A percentile compares a stretch with the other conserved stretches of the same genome.
phyloP scores from a whole-genome alignment of 2,329 filamentous ascomycete species.

The Helotiales sp. region DNA sequence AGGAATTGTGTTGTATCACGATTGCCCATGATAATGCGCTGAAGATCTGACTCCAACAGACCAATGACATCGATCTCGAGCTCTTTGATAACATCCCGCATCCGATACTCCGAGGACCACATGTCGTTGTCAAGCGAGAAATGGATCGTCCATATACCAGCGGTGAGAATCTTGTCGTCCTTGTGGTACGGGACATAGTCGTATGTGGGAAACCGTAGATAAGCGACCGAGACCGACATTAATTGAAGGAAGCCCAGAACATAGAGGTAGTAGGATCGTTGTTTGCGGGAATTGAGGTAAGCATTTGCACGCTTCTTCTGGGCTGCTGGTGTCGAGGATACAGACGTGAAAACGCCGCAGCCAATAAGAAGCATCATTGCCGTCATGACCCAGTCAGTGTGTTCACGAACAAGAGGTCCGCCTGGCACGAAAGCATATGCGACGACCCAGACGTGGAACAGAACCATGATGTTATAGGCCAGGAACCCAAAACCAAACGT shows the following conservation, averaged over 20 bases:
- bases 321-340: constrained; percentile 41
- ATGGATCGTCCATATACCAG: constrained; percentile 98
- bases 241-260: constrained; percentile 76
- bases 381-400: constrained; percentile 93
- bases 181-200: constrained; percentile 89
- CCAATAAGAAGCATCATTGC: constrained; percentile 83
- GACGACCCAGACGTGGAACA: constrained; percentile 99
- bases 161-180: constrained; percentile 83
- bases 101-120: constrained; percentile 95
- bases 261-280: constrained; percentile 67
- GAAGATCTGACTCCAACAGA: constrained; percentile 88
- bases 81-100: constrained; percentile 87
- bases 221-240: constrained; percentile 76
- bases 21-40: constrained; percentile 99
- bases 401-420: constrained; percentile 87
- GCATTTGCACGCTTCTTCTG: constrained; percentile 32
- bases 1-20: constrained; percentile 93
- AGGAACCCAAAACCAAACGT: constrained; percentile 90
- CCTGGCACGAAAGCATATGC: constrained; percentile 98
- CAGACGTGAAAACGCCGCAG: constrained; percentile 76
- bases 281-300: constrained; percentile 46
- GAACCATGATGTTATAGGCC: constrained; percentile 87
- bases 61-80: constrained; percentile 97
- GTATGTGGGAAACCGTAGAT: constrained; percentile 88
- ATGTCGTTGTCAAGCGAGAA: constrained; percentile 98